Conservation (phyloP, 2,329 filamentous ascomycete species). For the Curvularia sp. region DNA sequence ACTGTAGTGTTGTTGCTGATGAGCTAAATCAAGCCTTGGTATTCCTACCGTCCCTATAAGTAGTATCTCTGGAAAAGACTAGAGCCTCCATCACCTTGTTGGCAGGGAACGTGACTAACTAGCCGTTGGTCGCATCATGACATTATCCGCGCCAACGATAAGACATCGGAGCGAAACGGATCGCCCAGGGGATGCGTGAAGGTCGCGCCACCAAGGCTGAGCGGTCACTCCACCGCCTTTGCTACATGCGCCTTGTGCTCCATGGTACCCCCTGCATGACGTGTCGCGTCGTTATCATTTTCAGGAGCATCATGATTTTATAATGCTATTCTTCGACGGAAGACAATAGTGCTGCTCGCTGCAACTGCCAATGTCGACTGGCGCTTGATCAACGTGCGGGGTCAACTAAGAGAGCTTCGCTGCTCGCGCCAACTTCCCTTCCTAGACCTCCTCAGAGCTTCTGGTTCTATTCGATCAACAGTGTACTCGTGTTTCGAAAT, state of each 20-base stretch:
- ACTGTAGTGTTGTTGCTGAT: conserved; percentile 4
- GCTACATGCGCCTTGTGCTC: background rate
- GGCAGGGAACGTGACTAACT: background rate
- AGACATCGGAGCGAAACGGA: conserved; percentile 15
- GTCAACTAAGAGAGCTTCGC: conserved; percentile 14
- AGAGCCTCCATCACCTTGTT: conserved; percentile 26
- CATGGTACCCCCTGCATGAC: background rate
- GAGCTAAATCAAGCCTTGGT: background rate
- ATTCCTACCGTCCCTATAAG: conserved; percentile 11
- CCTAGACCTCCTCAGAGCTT: background rate
- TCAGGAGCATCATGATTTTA: background rate
- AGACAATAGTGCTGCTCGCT: background rate
- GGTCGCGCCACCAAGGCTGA: conserved; percentile 31
- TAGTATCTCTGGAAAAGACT: background rate
- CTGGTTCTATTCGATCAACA: background rate
- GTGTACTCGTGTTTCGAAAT: background rate
- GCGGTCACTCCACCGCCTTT: conserved; percentile 32
- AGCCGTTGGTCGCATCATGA: conserved; percentile 17
- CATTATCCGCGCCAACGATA: conserved; percentile 20
- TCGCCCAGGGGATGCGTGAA: conserved; percentile 21
- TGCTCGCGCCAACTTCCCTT: background rate
- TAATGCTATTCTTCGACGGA: background rate
- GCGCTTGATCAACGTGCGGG: conserved; percentile 9
- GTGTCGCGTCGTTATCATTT: too few relatives aligned
- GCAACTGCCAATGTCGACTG: background rate